Conservation (phyloP, 768 basidiomycete species). For the Leccinum aurantiacum region DNA sequence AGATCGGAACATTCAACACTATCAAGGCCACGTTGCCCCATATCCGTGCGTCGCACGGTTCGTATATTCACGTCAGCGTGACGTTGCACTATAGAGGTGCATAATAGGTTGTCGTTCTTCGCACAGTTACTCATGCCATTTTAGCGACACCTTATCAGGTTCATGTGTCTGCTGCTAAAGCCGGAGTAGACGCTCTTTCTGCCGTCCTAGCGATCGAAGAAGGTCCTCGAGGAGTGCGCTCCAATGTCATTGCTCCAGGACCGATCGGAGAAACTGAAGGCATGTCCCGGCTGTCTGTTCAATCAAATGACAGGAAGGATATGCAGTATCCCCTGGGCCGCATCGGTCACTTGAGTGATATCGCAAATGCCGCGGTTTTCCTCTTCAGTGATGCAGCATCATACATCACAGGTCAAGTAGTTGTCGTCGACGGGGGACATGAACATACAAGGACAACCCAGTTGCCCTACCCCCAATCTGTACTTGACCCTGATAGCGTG, state of each 20-base stretch:
- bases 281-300: constrained; percentile 51
- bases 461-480: constrained; percentile 62
- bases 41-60: constrained; percentile 67
- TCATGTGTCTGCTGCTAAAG: constrained; percentile 94
- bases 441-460: constrained; percentile 50
- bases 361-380: constrained; percentile 73
- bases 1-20: constrained; percentile 93
- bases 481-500: constrained; percentile 61
- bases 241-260: constrained; percentile 84
- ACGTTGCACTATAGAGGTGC: constrained; percentile 83
- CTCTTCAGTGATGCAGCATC: constrained; percentile 80
- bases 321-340: constrained; percentile 45
- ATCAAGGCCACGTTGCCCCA: constrained; percentile 86
- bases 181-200: constrained; percentile 87
- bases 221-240: constrained; percentile 91
- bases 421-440: constrained; percentile 67
- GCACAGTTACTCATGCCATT: not conserved
- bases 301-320: not conserved
- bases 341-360: constrained; percentile 56
- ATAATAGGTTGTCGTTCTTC: not conserved
- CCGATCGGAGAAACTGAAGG: constrained; percentile 82
- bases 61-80: constrained; percentile 88
- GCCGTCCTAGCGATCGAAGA: constrained; percentile 89
- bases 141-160: constrained; percentile 81
- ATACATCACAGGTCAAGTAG: constrained; percentile 72